Evolutionary conservation across 805 yeast genomes (phyloP).

Genomic region (Nakazawaea ambrosiae): DNA sequence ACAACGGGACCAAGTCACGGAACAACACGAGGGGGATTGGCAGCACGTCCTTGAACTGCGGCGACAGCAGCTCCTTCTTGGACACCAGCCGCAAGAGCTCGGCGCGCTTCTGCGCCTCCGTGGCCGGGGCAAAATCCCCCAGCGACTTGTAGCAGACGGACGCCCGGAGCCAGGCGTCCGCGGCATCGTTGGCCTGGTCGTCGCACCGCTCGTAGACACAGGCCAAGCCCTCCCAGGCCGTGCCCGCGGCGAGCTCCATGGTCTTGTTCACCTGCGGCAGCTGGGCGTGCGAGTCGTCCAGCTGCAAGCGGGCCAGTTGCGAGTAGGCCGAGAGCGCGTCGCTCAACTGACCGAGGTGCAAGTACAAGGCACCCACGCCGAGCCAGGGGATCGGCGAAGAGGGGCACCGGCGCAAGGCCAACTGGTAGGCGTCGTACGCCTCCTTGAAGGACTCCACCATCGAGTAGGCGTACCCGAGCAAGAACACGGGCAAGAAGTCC

Average conservation of each 20-base stretch:
- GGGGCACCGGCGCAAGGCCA: conserved; percentile 46
- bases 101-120: conserved; percentile 36
- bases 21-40: conserved; percentile 37
- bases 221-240: conserved; percentile 60
- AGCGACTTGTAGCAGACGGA: conserved; percentile 41
- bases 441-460: conserved; percentile 36
- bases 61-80: conserved; percentile 26
- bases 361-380: conserved; percentile 55
- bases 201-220: conserved; percentile 61
- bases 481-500: conserved; percentile 53
- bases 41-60: conserved; percentile 34
- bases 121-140: conserved; percentile 35
- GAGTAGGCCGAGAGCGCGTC: conserved; percentile 65
- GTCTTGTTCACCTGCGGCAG: conserved; percentile 16
- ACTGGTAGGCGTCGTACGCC: conserved; percentile 50
- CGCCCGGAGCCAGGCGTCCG: conserved; percentile 51
- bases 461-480: conserved; percentile 47
- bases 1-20: conserved; percentile 34
- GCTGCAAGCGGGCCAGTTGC: conserved; percentile 50
- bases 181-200: conserved; percentile 51
- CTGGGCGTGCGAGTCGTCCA: conserved; percentile 31
- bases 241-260: conserved; percentile 32
- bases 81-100: conserved; percentile 34
- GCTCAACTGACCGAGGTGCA: conserved; percentile 51
- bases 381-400: conserved; percentile 58